Conservation (phyloP, 441 rosid species). For the Eruca vesicaria region DNA sequence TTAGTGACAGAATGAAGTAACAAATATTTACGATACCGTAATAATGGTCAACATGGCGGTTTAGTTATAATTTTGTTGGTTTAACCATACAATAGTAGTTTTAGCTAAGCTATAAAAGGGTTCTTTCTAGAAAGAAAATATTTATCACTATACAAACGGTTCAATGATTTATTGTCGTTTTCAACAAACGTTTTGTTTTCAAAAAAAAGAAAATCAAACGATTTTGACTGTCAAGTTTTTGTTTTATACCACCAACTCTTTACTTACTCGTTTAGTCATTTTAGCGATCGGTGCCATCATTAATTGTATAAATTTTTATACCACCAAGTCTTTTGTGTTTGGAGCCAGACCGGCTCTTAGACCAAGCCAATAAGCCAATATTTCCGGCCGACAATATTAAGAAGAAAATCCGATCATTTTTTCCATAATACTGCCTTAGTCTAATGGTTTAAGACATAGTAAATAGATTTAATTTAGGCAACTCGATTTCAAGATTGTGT, state of each 20-base stretch:
- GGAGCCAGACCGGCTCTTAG: too few species aligned
- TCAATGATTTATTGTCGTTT: neutral
- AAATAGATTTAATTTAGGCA: too few species aligned
- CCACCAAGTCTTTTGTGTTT: too few species aligned
- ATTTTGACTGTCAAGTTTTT: neutral
- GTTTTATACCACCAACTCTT: neutral
- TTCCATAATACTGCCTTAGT: too few species aligned
- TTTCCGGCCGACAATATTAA: too few species aligned
- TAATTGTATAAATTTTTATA: neutral
- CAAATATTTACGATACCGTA: neutral
- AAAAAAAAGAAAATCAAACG: neutral
- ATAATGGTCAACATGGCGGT: neutral
- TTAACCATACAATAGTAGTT: neutral
- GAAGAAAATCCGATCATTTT: too few species aligned
- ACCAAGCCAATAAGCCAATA: too few species aligned
- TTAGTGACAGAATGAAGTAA: neutral
- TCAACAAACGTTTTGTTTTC: neutral
- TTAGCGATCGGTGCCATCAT: neutral
- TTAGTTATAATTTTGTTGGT: neutral
- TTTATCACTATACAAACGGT: neutral
- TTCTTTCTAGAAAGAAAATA: neutral
- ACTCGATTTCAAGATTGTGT: too few species aligned
- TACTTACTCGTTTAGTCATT: neutral
- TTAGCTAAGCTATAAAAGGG: neutral
- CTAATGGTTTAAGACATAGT: too few species aligned